phyloP scores from a whole-genome alignment of 352 stramenopile genomes.

The Globisporangium takayamanum region DNA sequence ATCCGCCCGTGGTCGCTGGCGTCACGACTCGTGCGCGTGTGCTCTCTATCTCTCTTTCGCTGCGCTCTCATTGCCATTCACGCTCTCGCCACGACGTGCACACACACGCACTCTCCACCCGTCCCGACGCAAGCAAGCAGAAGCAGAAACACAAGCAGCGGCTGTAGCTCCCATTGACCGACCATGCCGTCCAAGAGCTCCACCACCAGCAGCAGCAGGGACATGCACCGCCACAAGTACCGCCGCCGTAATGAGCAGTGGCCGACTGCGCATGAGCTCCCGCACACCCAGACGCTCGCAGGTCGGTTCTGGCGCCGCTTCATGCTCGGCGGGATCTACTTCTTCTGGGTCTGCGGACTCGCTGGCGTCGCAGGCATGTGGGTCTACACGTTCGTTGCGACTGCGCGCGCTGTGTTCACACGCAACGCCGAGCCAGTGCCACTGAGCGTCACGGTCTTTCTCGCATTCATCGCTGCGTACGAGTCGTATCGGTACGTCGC shows the following conservation, averaged over 20 bases:
- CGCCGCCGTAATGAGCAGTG: constrained; percentile 1
- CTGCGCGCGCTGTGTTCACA: constrained; percentile 13
- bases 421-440: constrained; percentile 11
- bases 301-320: constrained; percentile 23
- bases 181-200: too few relatives aligned
- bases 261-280: constrained; percentile 2
- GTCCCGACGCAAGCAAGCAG: too few relatives aligned
- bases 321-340: constrained; percentile 28
- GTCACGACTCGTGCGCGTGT: too few relatives aligned
- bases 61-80: too few relatives aligned
- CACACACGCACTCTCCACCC: too few relatives aligned
- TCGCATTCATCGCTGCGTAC: constrained; percentile 32
- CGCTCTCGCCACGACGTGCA: too few relatives aligned
- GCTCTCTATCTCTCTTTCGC: too few relatives aligned
- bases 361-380: constrained; percentile 15
- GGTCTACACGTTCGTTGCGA: constrained; percentile 19
- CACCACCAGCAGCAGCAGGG: too few relatives aligned
- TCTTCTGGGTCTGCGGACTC: constrained; percentile 27
- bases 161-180: too few relatives aligned
- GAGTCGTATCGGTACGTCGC: constrained; percentile 34
- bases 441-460: constrained; percentile 18
- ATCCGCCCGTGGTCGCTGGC: too few relatives aligned
- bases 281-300: constrained; percentile 14
- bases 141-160: too few relatives aligned
- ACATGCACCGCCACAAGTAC: not conserved